Percentiles rank a stretch among this genome's conserved stretches.
Evolutionary conservation across 768 basidiomycete species (phyloP).

Genomic region (Pulveroboletus sp.): DNA sequence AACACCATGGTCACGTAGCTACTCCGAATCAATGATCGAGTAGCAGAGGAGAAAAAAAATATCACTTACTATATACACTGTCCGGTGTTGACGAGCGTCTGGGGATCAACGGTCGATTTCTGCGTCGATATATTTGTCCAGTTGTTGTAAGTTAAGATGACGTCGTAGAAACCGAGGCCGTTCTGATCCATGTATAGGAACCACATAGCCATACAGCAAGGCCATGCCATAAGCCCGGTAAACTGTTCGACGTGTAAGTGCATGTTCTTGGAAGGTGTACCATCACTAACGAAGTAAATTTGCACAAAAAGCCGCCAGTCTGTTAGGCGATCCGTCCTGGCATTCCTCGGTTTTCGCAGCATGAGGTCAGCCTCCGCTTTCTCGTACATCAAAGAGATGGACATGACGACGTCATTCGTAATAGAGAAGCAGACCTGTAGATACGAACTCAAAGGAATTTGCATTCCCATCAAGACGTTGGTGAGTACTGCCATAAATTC

Average conservation of each 20-base stretch:
- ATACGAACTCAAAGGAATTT: slow-evolving; percentile 50
- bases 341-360: slow-evolving; percentile 45
- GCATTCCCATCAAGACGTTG: slow-evolving; percentile 57
- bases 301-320: slow-evolving; percentile 47
- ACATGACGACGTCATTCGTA: slow-evolving; percentile 48
- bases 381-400: slow-evolving; percentile 48
- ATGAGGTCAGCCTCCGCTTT: slow-evolving; percentile 49
- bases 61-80: slow-evolving; percentile 42
- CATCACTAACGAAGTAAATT: slow-evolving; percentile 39
- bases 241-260: slow-evolving; percentile 28
- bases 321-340: slow-evolving; percentile 45
- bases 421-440: slow-evolving; percentile 55
- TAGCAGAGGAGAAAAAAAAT: not conserved
- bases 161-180: slow-evolving; percentile 34
- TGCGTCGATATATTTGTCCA: slow-evolving; percentile 34
- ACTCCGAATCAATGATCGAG: not conserved
- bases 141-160: slow-evolving; percentile 39
- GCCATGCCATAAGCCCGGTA: slow-evolving; percentile 44
- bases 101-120: slow-evolving; percentile 27
- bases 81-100: slow-evolving; percentile 35
- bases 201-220: slow-evolving; percentile 41
- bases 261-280: not conserved
- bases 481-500: slow-evolving; percentile 53
- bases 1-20: slow-evolving; percentile 48
- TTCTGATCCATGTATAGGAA: slow-evolving; percentile 37